Base-by-base conservation (phyloP, 352 stramenopile genomes). In the Pythium coloratum region DNA sequence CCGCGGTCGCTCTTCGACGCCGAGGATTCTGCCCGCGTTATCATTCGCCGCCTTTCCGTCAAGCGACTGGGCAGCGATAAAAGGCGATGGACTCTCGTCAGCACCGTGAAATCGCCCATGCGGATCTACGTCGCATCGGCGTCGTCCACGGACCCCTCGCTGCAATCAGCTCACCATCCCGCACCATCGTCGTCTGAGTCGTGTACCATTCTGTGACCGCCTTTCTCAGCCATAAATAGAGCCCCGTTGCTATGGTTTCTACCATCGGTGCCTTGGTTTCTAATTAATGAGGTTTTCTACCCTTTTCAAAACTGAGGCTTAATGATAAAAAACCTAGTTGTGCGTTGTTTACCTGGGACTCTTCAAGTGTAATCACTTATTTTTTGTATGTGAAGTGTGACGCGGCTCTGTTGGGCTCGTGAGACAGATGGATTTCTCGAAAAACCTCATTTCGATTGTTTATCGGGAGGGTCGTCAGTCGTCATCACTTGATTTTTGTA, bases 261-360 rank as follows among this genome's bases (percentile, higher is more conserved):
- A 24, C 20, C 20, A 49, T 44, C 8, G 13, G 24, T 24, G 20
- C 38, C 33, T 38, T 9, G 5, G 33, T 38, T 38, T 38, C 33
- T 38, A 44, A 18, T 4, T 18, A 16, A 13, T 49, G 40, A 49
- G 40, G 40, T 49, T 49, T 49, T 24, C 13, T 24, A 24, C 20
- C 20, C 20, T 24, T 24, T 24, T 24, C 20, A 24, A 24, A 24
- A 24, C 20, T 66, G 36, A 59, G 59, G 59, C 58, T 51, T 8
- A 47, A 44, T 50, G 18, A 6, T 7, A 47, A 54, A 69, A 69
- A 69, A 69, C 62, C 62, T 20, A 69, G 40, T 69, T 69, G 33
- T 14, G 44, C 6, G 26, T 64, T 69, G 62, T 38, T 69, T 69
- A 63, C 49, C 7, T 46, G 44, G 46, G 34, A 28, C 50, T 26